phyloP scores from a whole-genome alignment of 208 protist genomes.

The Polymyxa betae region DNA sequence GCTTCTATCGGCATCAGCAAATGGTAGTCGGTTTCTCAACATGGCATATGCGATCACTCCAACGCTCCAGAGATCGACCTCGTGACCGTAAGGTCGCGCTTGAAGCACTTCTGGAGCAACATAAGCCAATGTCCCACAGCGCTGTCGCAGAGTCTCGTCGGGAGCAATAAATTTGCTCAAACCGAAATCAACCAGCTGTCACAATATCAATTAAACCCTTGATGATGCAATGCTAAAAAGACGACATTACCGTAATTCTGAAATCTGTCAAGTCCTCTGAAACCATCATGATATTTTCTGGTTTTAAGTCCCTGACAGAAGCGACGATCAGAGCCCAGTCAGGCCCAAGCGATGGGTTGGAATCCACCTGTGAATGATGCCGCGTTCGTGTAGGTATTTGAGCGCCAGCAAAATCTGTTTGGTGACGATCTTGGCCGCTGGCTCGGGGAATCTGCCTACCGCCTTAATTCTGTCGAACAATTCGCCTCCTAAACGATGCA shows the following conservation, averaged over 20 bases:
- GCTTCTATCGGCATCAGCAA: not conserved
- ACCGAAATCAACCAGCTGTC: not conserved
- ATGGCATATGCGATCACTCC: constrained; percentile 47
- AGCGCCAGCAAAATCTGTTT: not conserved
- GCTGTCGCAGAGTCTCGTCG: not conserved
- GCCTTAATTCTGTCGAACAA: constrained; percentile 53
- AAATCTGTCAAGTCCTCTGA: constrained; percentile 38
- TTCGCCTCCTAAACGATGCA: too few relatives aligned
- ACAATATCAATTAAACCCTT: constrained; percentile 24
- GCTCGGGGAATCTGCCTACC: constrained; percentile 38
- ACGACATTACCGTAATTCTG: constrained; percentile 52
- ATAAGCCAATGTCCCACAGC: constrained; percentile 53
- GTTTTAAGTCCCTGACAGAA: constrained; percentile 61
- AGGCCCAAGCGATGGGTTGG: not conserved
- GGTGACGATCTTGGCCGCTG: not conserved
- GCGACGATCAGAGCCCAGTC: constrained; percentile 25
- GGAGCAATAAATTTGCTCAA: not conserved
- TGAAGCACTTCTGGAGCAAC: constrained; percentile 52
- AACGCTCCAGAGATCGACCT: constrained; percentile 49
- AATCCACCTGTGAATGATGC: not conserved
- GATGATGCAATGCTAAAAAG: constrained; percentile 34
- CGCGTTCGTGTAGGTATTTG: not conserved
- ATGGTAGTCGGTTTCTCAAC: not conserved
- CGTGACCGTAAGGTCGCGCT: not conserved
- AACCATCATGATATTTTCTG: constrained; percentile 57